A percentile compares a stretch with the other conserved stretches of the same genome.
Evolutionary conservation across 352 stramenopile genomes (phyloP).

Genomic region (Globisporangium spiculum): DNA sequence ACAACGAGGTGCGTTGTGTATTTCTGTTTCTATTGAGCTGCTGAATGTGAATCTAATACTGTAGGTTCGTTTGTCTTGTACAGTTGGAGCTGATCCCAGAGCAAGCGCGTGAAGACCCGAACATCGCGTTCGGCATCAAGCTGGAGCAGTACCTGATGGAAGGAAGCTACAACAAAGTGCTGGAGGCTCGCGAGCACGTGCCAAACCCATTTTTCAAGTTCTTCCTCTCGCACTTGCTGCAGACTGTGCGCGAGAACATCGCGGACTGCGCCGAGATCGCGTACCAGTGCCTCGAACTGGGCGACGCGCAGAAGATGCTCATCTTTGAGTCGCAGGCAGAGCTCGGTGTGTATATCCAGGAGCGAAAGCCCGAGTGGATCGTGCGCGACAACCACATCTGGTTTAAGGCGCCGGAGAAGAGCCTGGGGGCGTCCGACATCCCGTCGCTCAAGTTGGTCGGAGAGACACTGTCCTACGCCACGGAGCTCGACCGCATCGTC

Average conservation of each 20-base stretch:
- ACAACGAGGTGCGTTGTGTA: constrained; percentile 68
- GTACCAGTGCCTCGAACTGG: constrained; percentile 87
- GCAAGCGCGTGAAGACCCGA: constrained; percentile 73
- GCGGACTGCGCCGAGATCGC: constrained; percentile 94
- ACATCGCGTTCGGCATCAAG: constrained; percentile 88
- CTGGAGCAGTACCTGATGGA: constrained; percentile 93
- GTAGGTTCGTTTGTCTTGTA: background rate
- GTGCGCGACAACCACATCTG: constrained; percentile 81
- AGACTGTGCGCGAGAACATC: constrained; percentile 95
- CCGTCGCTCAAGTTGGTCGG: constrained; percentile 92
- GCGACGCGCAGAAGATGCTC: constrained; percentile 91
- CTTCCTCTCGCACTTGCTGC: constrained; percentile 92
- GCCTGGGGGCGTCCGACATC: constrained; percentile 87
- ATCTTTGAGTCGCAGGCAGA: constrained; percentile 87
- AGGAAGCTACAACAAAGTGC: constrained; percentile 92
- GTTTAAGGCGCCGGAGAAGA: constrained; percentile 90
- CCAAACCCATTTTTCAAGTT: constrained; percentile 92
- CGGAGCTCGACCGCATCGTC: constrained; percentile 93
- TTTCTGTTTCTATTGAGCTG: background rate
- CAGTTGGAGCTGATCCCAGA: constrained; percentile 86
- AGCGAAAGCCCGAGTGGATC: constrained; percentile 90
- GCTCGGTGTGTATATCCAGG: constrained; percentile 84
- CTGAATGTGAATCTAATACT: background rate
- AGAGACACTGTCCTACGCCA: constrained; percentile 95
- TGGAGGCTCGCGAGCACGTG: constrained; percentile 84